Conservation (phyloP, 2,329 filamentous ascomycete species). For the Hirsutella thompsonii region DNA sequence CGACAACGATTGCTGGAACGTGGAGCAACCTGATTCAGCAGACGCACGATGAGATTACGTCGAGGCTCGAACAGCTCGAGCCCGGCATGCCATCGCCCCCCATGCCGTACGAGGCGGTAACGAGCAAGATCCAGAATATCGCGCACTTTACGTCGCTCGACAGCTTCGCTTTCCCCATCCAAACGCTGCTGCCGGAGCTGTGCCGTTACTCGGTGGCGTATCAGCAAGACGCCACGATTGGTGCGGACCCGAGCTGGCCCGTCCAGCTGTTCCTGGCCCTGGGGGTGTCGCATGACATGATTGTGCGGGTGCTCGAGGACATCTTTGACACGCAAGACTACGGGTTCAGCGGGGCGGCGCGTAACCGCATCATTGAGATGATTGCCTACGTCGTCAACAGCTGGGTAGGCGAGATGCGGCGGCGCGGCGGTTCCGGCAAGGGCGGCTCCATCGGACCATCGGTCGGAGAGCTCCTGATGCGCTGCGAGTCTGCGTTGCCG, state of each 20-base stretch:
- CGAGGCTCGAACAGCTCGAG: constrained; percentile 29
- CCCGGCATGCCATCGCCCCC: constrained; percentile 24
- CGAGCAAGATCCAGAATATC: constrained; percentile 49
- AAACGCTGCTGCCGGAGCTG: constrained; percentile 45
- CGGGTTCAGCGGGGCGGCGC: constrained; percentile 38
- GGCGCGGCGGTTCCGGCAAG: constrained; percentile 28
- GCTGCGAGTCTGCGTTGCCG: constrained; percentile 33
- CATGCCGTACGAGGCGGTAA: constrained; percentile 58
- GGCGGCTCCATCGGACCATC: constrained; percentile 26
- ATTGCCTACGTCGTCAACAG: constrained; percentile 34
- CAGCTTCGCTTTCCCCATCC: constrained; percentile 53
- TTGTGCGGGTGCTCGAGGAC: constrained; percentile 41
- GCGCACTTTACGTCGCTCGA: constrained; percentile 52
- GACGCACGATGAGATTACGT: constrained; percentile 45
- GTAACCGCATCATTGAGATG: constrained; percentile 40
- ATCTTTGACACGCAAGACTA: constrained; percentile 47
- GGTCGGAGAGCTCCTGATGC: constrained; percentile 35
- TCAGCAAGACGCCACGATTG: constrained; percentile 43
- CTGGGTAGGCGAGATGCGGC: constrained; percentile 36
- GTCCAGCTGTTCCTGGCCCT: constrained; percentile 42
- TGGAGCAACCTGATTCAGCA: constrained; percentile 74
- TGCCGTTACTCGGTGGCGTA: constrained; percentile 49
- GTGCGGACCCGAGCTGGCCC: constrained; percentile 44
- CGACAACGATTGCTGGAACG: constrained; percentile 68
- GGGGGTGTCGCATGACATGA: constrained; percentile 42